Conservation (phyloP, 208 protist genomes). For the Trypanosoma rangeli region DNA sequence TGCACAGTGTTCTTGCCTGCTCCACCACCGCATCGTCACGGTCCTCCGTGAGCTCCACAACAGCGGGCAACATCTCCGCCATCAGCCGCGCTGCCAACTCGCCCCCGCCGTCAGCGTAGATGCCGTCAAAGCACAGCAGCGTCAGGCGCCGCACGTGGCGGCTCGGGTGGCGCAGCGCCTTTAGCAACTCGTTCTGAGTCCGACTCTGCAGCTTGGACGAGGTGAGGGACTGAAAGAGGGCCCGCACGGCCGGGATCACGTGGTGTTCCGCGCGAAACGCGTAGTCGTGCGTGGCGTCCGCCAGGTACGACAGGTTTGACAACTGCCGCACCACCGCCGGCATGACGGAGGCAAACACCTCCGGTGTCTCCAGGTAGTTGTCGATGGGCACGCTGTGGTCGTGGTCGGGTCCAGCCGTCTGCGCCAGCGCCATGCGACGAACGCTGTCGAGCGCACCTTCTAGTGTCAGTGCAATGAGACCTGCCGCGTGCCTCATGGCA, state of each 20-base stretch:
- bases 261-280: slow-evolving; percentile 64
- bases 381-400: slow-evolving; percentile 75
- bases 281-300: slow-evolving; percentile 66
- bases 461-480: slow-evolving; percentile 59
- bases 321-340: slow-evolving; percentile 80
- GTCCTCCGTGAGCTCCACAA: slow-evolving; percentile 90
- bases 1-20: slow-evolving; percentile 76
- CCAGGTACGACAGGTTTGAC: slow-evolving; percentile 67
- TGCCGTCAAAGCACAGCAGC: slow-evolving; percentile 66
- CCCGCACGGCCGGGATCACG: slow-evolving; percentile 74
- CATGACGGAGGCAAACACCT: slow-evolving; percentile 87
- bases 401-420: slow-evolving; percentile 71
- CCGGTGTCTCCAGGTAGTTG: slow-evolving; percentile 66
- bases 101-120: slow-evolving; percentile 90
- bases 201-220: slow-evolving; percentile 79
- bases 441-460: slow-evolving; percentile 73
- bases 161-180: slow-evolving; percentile 72
- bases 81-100: slow-evolving; percentile 87
- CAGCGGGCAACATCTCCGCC: slow-evolving; percentile 87
- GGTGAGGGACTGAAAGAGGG: slow-evolving; percentile 74
- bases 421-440: slow-evolving; percentile 66
- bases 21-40: slow-evolving; percentile 78
- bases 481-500: slow-evolving; percentile 31
- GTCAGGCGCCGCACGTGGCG: slow-evolving; percentile 65
- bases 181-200: slow-evolving; percentile 81